A percentile compares a stretch with the other conserved stretches of the same genome.
Evolutionary conservation across 306 rosid genomes (phyloP).

Genomic region (Corylus heterophylla): DNA sequence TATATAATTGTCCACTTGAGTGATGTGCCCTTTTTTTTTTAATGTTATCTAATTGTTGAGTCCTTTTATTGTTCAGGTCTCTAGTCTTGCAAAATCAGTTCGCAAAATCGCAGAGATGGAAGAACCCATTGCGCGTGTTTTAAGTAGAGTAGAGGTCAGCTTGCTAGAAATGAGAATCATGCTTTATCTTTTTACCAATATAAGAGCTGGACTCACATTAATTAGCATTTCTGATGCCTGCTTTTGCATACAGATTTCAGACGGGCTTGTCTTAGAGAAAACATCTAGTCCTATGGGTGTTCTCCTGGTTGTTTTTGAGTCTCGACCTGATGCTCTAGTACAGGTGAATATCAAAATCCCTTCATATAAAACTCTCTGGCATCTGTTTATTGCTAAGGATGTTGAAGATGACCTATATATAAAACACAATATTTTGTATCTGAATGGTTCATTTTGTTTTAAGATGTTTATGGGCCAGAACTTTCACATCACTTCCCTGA

Average conservation of each 20-base stretch:
- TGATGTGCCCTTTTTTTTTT: not conserved
- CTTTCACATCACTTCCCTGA: not conserved
- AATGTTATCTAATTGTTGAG: constrained; percentile 10
- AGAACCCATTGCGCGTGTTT: constrained; percentile 76
- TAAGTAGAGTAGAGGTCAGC: constrained; percentile 72
- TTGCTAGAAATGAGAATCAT: not conserved
- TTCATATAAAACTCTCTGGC: constrained; percentile 9
- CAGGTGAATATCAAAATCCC: constrained; percentile 54
- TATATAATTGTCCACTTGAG: not conserved
- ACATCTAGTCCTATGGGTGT: constrained; percentile 81
- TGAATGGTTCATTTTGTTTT: constrained; percentile 3
- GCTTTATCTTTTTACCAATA: not conserved
- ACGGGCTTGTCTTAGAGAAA: constrained; percentile 74
- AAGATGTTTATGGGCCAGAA: not conserved
- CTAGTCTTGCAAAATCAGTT: constrained; percentile 64
- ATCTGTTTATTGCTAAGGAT: constrained; percentile 18
- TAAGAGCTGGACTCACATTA: constrained; percentile 13
- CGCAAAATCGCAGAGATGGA: constrained; percentile 82
- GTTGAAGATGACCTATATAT: constrained; percentile 15
- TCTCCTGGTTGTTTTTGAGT: constrained; percentile 77
- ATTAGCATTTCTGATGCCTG: constrained; percentile 28
- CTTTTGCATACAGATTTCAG: constrained; percentile 63
- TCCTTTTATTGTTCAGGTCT: constrained; percentile 46
- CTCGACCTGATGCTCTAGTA: constrained; percentile 97
- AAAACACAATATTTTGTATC: constrained; percentile 7